phyloP scores from a whole-genome alignment of 2,329 filamentous ascomycete genomes.

The Neurospora sp. region DNA sequence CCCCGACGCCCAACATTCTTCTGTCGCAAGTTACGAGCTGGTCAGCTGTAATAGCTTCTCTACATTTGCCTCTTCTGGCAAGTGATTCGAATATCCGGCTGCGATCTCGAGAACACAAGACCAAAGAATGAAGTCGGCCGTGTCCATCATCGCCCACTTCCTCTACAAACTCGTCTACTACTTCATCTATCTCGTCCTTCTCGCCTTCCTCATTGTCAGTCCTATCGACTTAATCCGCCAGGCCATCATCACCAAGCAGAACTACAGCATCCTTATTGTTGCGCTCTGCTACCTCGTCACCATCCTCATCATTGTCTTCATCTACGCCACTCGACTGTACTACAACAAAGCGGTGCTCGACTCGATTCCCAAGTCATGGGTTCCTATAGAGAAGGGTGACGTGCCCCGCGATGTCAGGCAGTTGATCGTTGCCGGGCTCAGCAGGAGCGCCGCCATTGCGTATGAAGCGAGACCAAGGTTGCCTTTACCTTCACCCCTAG shows the following conservation, averaged over 20 bases:
- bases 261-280: conserved; percentile 77
- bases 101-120: conserved; percentile 1
- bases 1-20: neutral
- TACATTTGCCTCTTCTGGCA: neutral
- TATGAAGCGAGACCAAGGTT: conserved; percentile 67
- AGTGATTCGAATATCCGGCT: neutral
- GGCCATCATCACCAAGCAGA: conserved; percentile 53
- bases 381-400: conserved; percentile 79
- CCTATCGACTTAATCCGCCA: conserved; percentile 75
- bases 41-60: neutral
- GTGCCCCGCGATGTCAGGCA: conserved; percentile 63
- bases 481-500: conserved; percentile 1
- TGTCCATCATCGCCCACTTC: conserved; percentile 58
- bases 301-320: conserved; percentile 56
- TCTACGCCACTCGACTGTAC: conserved; percentile 79
- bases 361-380: conserved; percentile 76
- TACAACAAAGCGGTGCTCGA: conserved; percentile 71
- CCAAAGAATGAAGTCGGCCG: conserved; percentile 28
- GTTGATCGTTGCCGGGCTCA: conserved; percentile 63
- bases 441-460: conserved; percentile 69
- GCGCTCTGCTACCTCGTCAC: conserved; percentile 66
- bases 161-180: conserved; percentile 74
- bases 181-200: conserved; percentile 61
- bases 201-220: conserved; percentile 66
- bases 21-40: conserved; percentile 4